Evolutionary conservation across 2,329 filamentous ascomycete species (phyloP), one percentile per base, ranked within the genome.

Genomic region (Colletotrichum sp.): DNA sequence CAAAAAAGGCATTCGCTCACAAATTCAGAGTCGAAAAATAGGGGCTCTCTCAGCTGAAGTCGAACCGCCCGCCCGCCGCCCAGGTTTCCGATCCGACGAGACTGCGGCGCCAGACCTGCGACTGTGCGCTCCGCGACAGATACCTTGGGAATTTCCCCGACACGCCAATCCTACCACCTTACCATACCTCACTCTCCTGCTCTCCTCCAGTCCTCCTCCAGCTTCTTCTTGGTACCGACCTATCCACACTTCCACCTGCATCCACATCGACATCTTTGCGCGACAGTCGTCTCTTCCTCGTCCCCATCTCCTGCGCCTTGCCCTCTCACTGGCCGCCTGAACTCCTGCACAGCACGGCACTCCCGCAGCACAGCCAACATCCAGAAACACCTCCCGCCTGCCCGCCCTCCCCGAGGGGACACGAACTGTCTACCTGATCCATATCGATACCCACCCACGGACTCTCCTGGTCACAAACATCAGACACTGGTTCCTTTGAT

Each of bases 401-500:
- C 44, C 44, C 44, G 44, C 44, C 64, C n/a, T 69, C 28, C 74
- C 74, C 64, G 65, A 69, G 21, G 34, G 64, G 52, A 65, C 57
- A 66, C 70, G 69, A 72, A 72, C 34, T 64, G 73, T 63, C 69
- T 76, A 44, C 69, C 69, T 55, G 73, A 72, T 76, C 64, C 74
- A 76, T 76, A 68, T 55, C 59, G 39, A 73, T 69, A 76, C 60
- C 74, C 70, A 76, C 73, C 32, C 74, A 74, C 70, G 15, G 70
- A 68, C 73, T 73, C 64, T 68, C 73, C 73, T 76, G 65, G 73
- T 36, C 59, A 73, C 70, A 76, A 75, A 70, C 77, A 72, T 78
- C 76, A 76, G 74, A 78, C 77, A 78, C 70, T 57, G 62, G 69
- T 73, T 76, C 67, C 76, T 69, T 68, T 65, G 68, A 67, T 63